Evolutionary conservation across 352 stramenopile species (phyloP), one percentile per base, ranked within the genome.

Genomic region (Phytophthora ramorum): DNA sequence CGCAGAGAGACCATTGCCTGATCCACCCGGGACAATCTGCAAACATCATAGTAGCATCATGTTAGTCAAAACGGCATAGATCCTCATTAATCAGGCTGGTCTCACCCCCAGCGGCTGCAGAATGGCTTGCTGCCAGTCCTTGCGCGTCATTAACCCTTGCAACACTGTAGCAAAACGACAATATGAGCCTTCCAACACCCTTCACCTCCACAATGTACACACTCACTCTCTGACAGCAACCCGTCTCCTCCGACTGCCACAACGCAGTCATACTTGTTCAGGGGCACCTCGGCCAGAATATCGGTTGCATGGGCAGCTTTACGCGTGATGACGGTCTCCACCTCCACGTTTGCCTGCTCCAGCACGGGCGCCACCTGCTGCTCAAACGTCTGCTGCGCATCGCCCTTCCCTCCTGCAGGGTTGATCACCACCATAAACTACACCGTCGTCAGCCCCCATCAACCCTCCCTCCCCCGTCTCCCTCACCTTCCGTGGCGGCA

Each of bases 361-460:
- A 94, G 63, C 13, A 94, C 41, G 2, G 81, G 81, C 24, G 71
- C 66, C 22, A 91, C 84, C 14, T 73, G n/a, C 17, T 71, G 56
- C 53, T 87, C 60, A 65, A 76, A 92, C 35, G 75, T 82, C 14
- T 83, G 60, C 46, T 82, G 70, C 10, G 81, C 85, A 8, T 74
- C 76, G 19, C 85, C 83, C 2, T 73, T 52, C 9, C 86, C 86
- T 45, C 85, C 81, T 44, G 80, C 76, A 6, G 87, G 85, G 52
- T 92, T 93, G 35, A 95, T 76, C 44, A 92, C 69, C 37, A 92
- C 77, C 32, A 90, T 54, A 61, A 85, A 92, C 73, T 81, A 34
- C 48, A 79, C 58, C 73, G 28, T 2, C 58, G 47, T 24, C 16
- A 49, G 4, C 13, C 17, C 19, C n/a, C 28, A 37, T 47, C 43